Percentiles rank a stretch among this genome's conserved stretches.
These are phyloP conservation scores for Scleroderma bovista DNA, from an alignment of 768 basidiomycete species.

Conservation along the genomic window DNA sequence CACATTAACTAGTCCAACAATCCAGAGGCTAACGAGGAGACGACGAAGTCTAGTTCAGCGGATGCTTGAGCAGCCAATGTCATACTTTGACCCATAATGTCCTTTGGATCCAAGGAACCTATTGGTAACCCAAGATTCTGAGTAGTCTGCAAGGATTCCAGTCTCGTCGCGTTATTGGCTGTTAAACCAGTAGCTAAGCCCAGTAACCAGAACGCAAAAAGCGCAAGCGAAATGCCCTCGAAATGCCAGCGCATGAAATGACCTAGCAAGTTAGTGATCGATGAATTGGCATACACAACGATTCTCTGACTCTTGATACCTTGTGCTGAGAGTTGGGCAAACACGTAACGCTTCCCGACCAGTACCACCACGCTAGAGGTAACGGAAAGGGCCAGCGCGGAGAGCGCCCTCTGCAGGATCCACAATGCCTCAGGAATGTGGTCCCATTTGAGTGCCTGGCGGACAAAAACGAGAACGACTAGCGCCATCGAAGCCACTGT, in stretches of 20 bases:
- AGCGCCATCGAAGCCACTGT: too few species aligned
- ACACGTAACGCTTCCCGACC: constrained; percentile 11
- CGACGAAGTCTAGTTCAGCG: not conserved
- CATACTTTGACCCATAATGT: too few species aligned
- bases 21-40: constrained; percentile 4
- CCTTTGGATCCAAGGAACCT: too few species aligned
- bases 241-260: not conserved
- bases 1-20: constrained; percentile 9
- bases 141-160: not conserved
- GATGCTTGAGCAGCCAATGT: too few species aligned
- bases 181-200: constrained; percentile 11
- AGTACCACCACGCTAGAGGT: constrained; percentile 13
- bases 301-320: constrained; percentile 10
- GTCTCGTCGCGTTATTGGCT: not conserved
- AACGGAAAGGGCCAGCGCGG: constrained; percentile 9
- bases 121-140: too few species aligned
- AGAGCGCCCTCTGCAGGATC: not conserved
- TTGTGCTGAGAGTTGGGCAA: constrained; percentile 7
- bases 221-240: constrained; percentile 7
- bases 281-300: constrained; percentile 6
- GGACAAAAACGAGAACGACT: too few species aligned
- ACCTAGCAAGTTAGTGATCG: constrained; percentile 8
- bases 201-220: constrained; percentile 9
- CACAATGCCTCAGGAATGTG: too few species aligned
- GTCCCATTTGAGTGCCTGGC: too few species aligned